Percentiles rank a stretch among this genome's conserved stretches.
Conservation (phyloP, 148 eudicot species). For the Bassia scoparia region DNA sequence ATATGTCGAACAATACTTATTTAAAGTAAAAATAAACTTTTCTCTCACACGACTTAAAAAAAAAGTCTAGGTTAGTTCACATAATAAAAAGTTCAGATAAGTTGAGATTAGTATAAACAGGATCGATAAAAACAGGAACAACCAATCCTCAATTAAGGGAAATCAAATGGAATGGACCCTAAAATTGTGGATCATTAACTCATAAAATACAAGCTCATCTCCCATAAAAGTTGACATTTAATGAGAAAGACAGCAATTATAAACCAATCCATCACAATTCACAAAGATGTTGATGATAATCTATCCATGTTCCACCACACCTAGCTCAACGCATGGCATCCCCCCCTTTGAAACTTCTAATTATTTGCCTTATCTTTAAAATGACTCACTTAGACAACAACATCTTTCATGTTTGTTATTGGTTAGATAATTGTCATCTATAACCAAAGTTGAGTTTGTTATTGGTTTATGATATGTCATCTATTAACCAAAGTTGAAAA, state of each 20-base stretch:
- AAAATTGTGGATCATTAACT: neutral
- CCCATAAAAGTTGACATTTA: neutral
- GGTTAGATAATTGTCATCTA: constrained; percentile 3
- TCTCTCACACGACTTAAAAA: too few relatives aligned
- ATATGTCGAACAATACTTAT: too few relatives aligned
- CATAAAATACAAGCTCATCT: neutral
- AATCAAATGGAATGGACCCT: neutral
- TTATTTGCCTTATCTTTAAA: neutral
- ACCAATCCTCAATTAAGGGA: neutral
- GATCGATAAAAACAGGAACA: neutral
- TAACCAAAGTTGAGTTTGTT: neutral
- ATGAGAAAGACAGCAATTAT: constrained; percentile 1
- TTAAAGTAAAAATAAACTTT: too few relatives aligned
- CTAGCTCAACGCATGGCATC: neutral
- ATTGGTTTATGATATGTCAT: neutral
- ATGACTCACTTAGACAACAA: neutral
- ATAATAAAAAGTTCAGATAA: too few relatives aligned
- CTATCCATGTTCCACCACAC: constrained; percentile 5
- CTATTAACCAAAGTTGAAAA: constrained; percentile 4
- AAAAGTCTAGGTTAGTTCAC: too few relatives aligned
- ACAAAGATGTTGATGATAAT: neutral
- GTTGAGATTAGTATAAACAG: too few relatives aligned
- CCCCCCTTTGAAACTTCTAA: neutral
- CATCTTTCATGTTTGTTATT: neutral
- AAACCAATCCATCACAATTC: neutral